These are phyloP conservation scores for Collybia nuda DNA, from an alignment of 768 basidiomycete genomes.

Conservation along the genomic window DNA sequence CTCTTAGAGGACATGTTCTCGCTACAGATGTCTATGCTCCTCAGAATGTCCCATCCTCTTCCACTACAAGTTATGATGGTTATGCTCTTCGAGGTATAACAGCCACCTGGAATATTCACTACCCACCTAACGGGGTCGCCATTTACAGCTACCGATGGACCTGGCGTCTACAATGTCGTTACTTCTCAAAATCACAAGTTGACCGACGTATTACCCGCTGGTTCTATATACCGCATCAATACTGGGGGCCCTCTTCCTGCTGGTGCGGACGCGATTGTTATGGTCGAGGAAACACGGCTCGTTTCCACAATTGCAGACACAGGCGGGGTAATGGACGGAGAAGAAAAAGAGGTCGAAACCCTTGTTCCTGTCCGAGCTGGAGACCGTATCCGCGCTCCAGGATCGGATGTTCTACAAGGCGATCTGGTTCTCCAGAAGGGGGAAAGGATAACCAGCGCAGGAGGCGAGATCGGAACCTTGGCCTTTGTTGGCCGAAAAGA, in stretches of 20 bases:
- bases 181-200: slow-evolving; percentile 54
- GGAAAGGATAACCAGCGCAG: slow-evolving; percentile 58
- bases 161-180: slow-evolving; percentile 68
- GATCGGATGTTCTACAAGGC: slow-evolving; percentile 70
- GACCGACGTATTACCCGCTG: slow-evolving; percentile 44
- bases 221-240: slow-evolving; percentile 74
- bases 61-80: slow-evolving; percentile 85
- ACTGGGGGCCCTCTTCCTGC: slow-evolving; percentile 81
- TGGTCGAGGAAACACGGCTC: slow-evolving; percentile 90
- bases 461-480: slow-evolving; percentile 84
- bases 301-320: slow-evolving; percentile 46
- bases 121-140: neutral
- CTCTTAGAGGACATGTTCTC: slow-evolving; percentile 67
- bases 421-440: slow-evolving; percentile 67
- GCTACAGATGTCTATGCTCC: slow-evolving; percentile 74
- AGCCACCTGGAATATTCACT: neutral
- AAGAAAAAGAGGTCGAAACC: slow-evolving; percentile 73
- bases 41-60: slow-evolving; percentile 58
- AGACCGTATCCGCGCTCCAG: slow-evolving; percentile 74
- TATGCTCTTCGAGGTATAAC: slow-evolving; percentile 75
- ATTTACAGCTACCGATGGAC: slow-evolving; percentile 54
- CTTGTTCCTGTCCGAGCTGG: slow-evolving; percentile 57
- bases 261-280: slow-evolving; percentile 79
- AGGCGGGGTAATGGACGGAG: slow-evolving; percentile 38
- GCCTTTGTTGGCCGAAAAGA: slow-evolving; percentile 74